A percentile compares a stretch with the other conserved stretches of the same genome.
Evolutionary conservation across 2,329 filamentous ascomycete species (phyloP).

Genomic region (Penicillium sp.): DNA sequence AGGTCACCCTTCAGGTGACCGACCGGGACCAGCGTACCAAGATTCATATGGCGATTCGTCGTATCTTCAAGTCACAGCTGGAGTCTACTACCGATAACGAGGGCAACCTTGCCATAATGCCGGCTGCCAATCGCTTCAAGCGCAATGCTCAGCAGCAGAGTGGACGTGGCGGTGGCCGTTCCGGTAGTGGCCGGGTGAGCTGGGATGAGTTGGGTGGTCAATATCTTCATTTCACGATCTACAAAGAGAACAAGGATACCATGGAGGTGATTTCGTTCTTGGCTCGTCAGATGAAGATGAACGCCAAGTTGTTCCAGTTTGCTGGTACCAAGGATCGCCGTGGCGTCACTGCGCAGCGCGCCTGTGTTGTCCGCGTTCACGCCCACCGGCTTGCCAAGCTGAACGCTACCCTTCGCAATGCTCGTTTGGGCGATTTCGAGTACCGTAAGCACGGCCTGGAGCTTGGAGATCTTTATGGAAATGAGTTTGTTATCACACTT

Average conservation of each 20-base stretch:
- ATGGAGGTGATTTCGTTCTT: slow-evolving; percentile 86
- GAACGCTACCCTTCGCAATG: slow-evolving; percentile 61
- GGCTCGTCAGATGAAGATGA: slow-evolving; percentile 69
- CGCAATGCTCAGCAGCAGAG: slow-evolving; percentile 26
- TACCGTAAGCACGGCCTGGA: slow-evolving; percentile 71
- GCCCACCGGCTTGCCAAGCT: slow-evolving; percentile 65
- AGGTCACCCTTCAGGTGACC: slow-evolving; percentile 55
- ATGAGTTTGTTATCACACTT: slow-evolving; percentile 89
- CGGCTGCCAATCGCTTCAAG: slow-evolving; percentile 39
- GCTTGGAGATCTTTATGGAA: slow-evolving; percentile 81
- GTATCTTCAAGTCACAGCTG: slow-evolving; percentile 74
- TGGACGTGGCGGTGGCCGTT: slow-evolving; percentile 30
- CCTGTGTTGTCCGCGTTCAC: slow-evolving; percentile 64
- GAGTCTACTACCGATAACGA: slow-evolving; percentile 76
- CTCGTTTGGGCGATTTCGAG: slow-evolving; percentile 74
- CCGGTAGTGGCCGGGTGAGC: slow-evolving; percentile 45
- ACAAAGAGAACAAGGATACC: slow-evolving; percentile 96
- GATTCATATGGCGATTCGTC: slow-evolving; percentile 68
- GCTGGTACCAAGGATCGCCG: slow-evolving; percentile 90
- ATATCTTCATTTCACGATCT: slow-evolving; percentile 86
- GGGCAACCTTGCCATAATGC: slow-evolving; percentile 63
- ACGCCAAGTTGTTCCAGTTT: slow-evolving; percentile 70
- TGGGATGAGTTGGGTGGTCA: slow-evolving; percentile 73
- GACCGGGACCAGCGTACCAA: slow-evolving; percentile 63
- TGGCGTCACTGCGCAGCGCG: slow-evolving; percentile 80